phyloP scores from a whole-genome alignment of 164 flowering plant genomes.

The Chloranthus sessilifolius region DNA sequence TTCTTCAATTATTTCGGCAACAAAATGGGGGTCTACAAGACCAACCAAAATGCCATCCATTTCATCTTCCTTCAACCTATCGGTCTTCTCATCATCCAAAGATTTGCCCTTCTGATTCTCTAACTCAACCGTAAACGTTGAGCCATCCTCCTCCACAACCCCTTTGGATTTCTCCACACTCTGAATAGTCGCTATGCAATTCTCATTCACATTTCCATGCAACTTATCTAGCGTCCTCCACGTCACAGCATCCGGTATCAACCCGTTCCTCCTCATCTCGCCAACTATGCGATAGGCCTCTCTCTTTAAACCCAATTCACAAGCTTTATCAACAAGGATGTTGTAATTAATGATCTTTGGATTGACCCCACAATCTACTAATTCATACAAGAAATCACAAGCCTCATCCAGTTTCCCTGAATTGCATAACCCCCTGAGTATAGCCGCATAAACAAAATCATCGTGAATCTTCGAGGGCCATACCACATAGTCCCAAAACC shows the following conservation, averaged over 20 bases:
- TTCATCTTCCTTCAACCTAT: background rate
- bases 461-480: slow-evolving; percentile 93
- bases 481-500: slow-evolving; percentile 69
- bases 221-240: slow-evolving; percentile 88
- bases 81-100: background rate
- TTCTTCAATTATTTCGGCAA: background rate
- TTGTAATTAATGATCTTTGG: slow-evolving; percentile 72
- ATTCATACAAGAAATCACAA: slow-evolving; percentile 72
- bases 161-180: slow-evolving; percentile 1
- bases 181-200: slow-evolving; percentile 2
- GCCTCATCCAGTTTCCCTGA: slow-evolving; percentile 61
- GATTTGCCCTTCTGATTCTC: slow-evolving; percentile 8
- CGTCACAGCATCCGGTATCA: slow-evolving; percentile 77
- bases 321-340: slow-evolving; percentile 64
- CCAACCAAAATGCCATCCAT: background rate
- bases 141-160: background rate
- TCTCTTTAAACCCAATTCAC: slow-evolving; percentile 60
- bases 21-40: background rate
- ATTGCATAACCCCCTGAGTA: slow-evolving; percentile 76
- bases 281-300: slow-evolving; percentile 72
- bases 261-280: slow-evolving; percentile 79
- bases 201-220: slow-evolving; percentile 29
- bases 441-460: slow-evolving; percentile 74
- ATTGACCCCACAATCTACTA: slow-evolving; percentile 63
- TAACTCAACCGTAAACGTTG: background rate